Evolutionary conservation across 73 alveolate genomes (phyloP), one percentile per base, ranked within the genome.

Genomic region (Diophrys sp.): DNA sequence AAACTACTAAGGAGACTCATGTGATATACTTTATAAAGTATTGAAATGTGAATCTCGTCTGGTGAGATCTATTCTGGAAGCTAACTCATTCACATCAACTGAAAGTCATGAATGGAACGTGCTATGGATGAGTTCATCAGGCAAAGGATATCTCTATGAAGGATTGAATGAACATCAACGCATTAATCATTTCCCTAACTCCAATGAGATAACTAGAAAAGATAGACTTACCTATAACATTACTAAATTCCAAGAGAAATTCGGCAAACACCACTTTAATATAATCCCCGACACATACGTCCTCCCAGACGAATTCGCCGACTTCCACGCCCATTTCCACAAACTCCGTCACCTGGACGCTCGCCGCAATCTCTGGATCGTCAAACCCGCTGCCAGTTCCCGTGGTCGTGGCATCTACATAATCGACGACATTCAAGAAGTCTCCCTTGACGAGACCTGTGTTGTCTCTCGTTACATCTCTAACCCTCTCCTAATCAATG

Each of bases 331-430:
- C 1, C 89, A 87, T 54, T 86, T 80, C 81, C 80, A 85, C 53
- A 80, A 86, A 77, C 84, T 87, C 55, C 83, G 87, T 32, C 56
- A 84, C 33, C 88, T 75, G 74, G 79, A 79, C n/a, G 78, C 85
- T 1, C 33, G 32, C 53, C 31, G 62, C 25, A 77, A 77, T 67
- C 33, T 77, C 26, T 92, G 96, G 94, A 92, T 92, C 27, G 68
- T 92, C 0, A 92, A 92, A 70, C 98, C 98, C 2, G 86, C 78
- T 33, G 86, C 88, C 23, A 62, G 77, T n/a, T 89, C 98, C 0
- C 83, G 85, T 79, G 98, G 98, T 29, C 56, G 91, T 78, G 98
- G 98, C 8, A 92, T 92, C 18, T 92, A 78, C 78, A 71, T 92
- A 34, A 69, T 87, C 1, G 85, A 72, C 56, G 94, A 89, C 71